phyloP scores from a whole-genome alignment of 208 protist species.

The Herpetomonas tarakana region DNA sequence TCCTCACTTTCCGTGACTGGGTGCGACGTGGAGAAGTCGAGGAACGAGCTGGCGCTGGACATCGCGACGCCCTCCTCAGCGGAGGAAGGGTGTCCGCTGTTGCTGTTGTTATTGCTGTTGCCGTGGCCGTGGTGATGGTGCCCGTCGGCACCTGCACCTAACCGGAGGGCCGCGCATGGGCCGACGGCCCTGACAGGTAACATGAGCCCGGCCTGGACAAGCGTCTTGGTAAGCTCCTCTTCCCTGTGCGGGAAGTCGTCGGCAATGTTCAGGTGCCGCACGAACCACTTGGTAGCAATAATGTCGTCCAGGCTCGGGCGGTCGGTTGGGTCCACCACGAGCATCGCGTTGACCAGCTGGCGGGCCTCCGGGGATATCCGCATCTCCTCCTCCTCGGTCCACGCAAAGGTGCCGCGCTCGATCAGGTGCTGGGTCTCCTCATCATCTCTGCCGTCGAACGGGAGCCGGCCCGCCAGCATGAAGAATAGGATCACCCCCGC shows the following conservation, averaged over 20 bases:
- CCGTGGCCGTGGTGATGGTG: too few species aligned
- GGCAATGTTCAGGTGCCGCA: conserved; percentile 38
- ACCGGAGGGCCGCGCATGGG: neutral
- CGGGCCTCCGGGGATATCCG: conserved; percentile 66
- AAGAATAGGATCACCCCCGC: conserved; percentile 92
- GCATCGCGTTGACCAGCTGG: conserved; percentile 63
- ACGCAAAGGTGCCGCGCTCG: conserved; percentile 43
- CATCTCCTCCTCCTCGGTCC: conserved; percentile 61
- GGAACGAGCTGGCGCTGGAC: conserved; percentile 23
- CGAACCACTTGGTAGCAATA: conserved; percentile 85
- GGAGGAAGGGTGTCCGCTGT: neutral
- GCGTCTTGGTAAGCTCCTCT: conserved; percentile 24
- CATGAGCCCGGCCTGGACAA: conserved; percentile 4
- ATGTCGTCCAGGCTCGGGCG: conserved; percentile 85
- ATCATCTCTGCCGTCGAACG: conserved; percentile 93
- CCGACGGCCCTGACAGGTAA: neutral
- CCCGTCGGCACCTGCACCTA: neutral
- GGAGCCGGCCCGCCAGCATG: conserved; percentile 95
- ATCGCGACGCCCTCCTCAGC: neutral
- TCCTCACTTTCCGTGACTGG: conserved; percentile 68
- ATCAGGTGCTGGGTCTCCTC: conserved; percentile 94
- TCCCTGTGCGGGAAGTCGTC: conserved; percentile 64
- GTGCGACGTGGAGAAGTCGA: conserved; percentile 59
- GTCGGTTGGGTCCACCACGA: conserved; percentile 80
- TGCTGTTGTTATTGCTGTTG: neutral